Percentiles rank a stretch among this genome's conserved stretches.
Evolutionary conservation across 1,284 basidiomycete species (phyloP).

Genomic region (Acaromyces ingoldii): DNA sequence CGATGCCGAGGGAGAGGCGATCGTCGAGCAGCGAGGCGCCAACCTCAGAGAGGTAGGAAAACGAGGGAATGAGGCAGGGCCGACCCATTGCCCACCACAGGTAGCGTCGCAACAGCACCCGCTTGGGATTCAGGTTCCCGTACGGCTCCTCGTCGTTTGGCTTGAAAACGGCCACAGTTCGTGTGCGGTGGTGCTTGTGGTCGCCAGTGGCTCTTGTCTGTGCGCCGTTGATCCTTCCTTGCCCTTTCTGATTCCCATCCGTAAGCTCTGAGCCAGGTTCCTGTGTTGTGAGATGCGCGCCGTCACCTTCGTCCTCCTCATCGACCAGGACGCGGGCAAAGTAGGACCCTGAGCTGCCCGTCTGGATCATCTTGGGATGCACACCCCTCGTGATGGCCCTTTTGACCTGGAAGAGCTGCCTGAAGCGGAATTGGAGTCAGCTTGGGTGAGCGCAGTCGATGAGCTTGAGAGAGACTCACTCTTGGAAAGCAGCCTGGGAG

Average conservation of each 20-base stretch:
- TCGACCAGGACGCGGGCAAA: slow-evolving; percentile 25
- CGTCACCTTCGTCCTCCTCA: not conserved
- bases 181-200: slow-evolving; percentile 7
- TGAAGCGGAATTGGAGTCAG: not conserved
- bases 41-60: slow-evolving; percentile 60
- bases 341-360: slow-evolving; percentile 46
- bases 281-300: not conserved
- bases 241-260: too few species aligned
- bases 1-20: slow-evolving; percentile 69
- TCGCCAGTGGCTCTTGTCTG: not conserved
- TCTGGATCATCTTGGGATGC: slow-evolving; percentile 47
- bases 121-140: slow-evolving; percentile 46
- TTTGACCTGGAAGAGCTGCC: slow-evolving; percentile 28
- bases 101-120: slow-evolving; percentile 47
- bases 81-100: slow-evolving; percentile 51
- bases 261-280: too few species aligned
- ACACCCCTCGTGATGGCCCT: slow-evolving; percentile 35
- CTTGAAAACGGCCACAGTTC: slow-evolving; percentile 49
- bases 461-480: not conserved
- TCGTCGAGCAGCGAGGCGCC: slow-evolving; percentile 79
- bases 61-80: slow-evolving; percentile 48
- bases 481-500: not conserved
- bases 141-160: slow-evolving; percentile 51
- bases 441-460: not conserved
- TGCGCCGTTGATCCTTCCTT: not conserved